Evolutionary conservation across 2,329 filamentous ascomycete genomes (phyloP).

Genomic region (Blastomyces parvus): DNA sequence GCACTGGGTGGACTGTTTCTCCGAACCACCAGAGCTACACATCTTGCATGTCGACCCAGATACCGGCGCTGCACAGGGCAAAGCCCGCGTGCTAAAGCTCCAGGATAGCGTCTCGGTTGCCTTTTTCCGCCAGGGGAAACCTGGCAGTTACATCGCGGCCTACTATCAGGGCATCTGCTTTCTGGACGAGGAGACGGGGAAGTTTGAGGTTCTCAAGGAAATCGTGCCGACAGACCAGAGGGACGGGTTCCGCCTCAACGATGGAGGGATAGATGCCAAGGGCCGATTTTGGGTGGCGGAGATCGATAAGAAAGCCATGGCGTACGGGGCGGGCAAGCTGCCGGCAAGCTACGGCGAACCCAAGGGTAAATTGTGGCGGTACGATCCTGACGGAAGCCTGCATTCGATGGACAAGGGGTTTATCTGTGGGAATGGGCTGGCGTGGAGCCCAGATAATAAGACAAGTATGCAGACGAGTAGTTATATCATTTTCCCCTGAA

Average conservation of each 20-base stretch:
- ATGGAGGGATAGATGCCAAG: constrained; percentile 69
- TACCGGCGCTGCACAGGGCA: constrained; percentile 21
- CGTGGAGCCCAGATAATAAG: constrained; percentile 64
- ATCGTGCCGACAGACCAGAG: constrained; percentile 27
- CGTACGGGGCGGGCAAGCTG: constrained; percentile 25
- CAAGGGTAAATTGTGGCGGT: constrained; percentile 20
- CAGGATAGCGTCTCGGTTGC: constrained; percentile 30
- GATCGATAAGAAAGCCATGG: constrained; percentile 52
- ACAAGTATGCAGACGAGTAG: constrained; percentile 39
- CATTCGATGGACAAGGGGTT: constrained; percentile 54
- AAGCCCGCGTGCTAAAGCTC: constrained; percentile 23
- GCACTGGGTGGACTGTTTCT: constrained; percentile 27
- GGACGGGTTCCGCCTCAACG: constrained; percentile 55
- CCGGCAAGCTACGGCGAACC: constrained; percentile 24
- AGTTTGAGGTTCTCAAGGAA: constrained; percentile 29
- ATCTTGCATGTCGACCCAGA: constrained; percentile 28
- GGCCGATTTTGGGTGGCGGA: constrained; percentile 64
- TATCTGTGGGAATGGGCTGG: constrained; percentile 70
- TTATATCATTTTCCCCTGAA: neutral
- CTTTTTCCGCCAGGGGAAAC: constrained; percentile 26
- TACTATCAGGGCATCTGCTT: constrained; percentile 33
- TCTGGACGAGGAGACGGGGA: constrained; percentile 29
- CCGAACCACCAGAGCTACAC: constrained; percentile 25
- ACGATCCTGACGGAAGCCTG: constrained; percentile 49
- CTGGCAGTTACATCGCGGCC: constrained; percentile 33